Evolutionary conservation across 108 stramenopile species (phyloP).

Genomic region (Poteriospumella lacustris): DNA sequence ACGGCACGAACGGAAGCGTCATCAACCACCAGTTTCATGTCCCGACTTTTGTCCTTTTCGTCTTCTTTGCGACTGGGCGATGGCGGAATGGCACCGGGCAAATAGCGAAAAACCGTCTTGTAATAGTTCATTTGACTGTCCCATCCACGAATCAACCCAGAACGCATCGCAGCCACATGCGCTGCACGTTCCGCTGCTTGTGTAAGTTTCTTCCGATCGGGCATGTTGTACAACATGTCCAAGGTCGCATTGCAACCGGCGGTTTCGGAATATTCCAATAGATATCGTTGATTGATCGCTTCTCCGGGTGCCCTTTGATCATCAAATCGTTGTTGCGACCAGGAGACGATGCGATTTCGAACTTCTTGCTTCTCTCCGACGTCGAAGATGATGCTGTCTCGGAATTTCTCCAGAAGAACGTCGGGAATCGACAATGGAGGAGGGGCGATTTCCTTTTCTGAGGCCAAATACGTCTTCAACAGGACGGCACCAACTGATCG

Average conservation of each 20-base stretch:
- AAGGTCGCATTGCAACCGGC: not conserved
- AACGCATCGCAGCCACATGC: not conserved
- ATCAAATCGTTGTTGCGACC: too few relatives aligned
- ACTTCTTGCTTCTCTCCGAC: too few relatives aligned
- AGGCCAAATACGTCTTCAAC: too few relatives aligned
- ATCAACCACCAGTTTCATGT: not conserved
- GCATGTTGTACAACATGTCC: conserved; percentile 17
- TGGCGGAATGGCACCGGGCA: not conserved
- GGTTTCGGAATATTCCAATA: not conserved
- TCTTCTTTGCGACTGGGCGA: not conserved
- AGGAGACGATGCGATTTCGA: too few relatives aligned
- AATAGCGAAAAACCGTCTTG: conserved; percentile 19
- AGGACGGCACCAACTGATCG: too few relatives aligned
- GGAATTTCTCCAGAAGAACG: too few relatives aligned
- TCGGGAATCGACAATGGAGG: too few relatives aligned
- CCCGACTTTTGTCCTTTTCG: not conserved
- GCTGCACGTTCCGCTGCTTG: not conserved
- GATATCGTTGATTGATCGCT: too few relatives aligned
- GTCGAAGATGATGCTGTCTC: too few relatives aligned
- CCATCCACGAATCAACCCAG: not conserved
- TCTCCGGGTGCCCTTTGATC: too few relatives aligned
- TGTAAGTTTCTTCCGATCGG: not conserved
- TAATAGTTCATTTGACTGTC: not conserved
- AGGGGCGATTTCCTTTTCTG: too few relatives aligned
- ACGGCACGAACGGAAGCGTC: not conserved